Evolutionary conservation across 331 rosid genomes (phyloP), one percentile per base, ranked within the genome.

Genomic region (Pyrus hybrid): DNA sequence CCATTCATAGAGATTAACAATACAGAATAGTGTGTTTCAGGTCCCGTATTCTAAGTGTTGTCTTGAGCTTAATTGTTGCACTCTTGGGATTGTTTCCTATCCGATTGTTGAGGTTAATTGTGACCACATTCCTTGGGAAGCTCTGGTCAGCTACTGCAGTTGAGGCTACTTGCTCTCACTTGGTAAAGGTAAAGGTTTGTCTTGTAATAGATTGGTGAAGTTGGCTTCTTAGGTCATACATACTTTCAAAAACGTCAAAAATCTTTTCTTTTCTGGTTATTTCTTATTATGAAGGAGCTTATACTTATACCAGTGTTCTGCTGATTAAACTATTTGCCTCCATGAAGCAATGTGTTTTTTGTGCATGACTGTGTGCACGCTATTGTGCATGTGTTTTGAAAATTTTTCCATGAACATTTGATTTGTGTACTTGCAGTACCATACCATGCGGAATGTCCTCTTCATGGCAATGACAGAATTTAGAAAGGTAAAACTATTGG

Each of bases 111-210:
- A 82, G 84, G 83, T 79, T 88, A 63, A 63, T 92, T 74, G 86
- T 92, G 79, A 71, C 78, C 79, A 82, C 80, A 53, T 81, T 80
- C 74, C 64, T 90, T 77, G 97, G 91, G 78, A 84, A 80, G 68
- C 86, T 92, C 75, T 92, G 97, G 97, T 95, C 97, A 13, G 77
- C 79, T 80, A 83, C 71, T 79, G 97, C 92, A 58, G 76, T 88
- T 84, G 96, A 92, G 76, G 91, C 88, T 77, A 76, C 89, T 81
- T 90, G 97, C 92, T 89, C 91, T 77, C 96, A 87, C 84, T 86
- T 95, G 90, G 67, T 87, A 64, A 85, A 90, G 97, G 99, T 86
- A 78, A 86, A 53, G 80, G 63, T 65, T 71, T 76, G 13, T 69
- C 68, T 64, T 74, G 16, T 70, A 61, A 23, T 69, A 60, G 60